phyloP scores from a whole-genome alignment of 2,329 filamentous ascomycete species.

The Paraphoma chrysanthemicola region DNA sequence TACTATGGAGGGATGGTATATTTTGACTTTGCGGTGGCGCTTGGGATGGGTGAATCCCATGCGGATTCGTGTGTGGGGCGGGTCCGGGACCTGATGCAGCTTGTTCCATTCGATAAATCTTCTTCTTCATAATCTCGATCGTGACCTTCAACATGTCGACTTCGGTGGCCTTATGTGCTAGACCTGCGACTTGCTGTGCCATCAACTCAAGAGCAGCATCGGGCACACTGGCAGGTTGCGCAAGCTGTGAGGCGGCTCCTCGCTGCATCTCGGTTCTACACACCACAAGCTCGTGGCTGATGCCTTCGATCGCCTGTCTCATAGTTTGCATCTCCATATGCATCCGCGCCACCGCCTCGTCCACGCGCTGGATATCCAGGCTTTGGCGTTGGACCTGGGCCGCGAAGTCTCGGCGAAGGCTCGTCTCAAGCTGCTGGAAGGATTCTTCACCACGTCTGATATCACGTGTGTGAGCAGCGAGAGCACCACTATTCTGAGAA shows the following conservation, averaged over 20 bases:
- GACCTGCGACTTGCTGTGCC: conserved; percentile 48
- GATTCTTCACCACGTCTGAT: conserved; percentile 37
- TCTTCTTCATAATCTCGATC: conserved; percentile 57
- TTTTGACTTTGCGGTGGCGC: conserved; percentile 5
- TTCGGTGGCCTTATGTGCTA: conserved; percentile 54
- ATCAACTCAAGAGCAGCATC: conserved; percentile 54
- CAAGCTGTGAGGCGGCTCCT: conserved; percentile 2
- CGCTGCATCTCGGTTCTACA: conserved; percentile 24
- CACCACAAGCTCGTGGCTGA: conserved; percentile 44
- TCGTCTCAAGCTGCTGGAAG: conserved; percentile 39
- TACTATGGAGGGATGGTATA: conserved; percentile 5
- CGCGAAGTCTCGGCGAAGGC: conserved; percentile 48
- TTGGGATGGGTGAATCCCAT: conserved; percentile 17
- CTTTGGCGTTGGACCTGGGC: conserved; percentile 35
- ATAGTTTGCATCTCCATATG: conserved; percentile 51
- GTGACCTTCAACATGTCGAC: conserved; percentile 56
- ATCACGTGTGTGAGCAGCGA: conserved; percentile 42
- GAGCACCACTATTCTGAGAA: conserved; percentile 52
- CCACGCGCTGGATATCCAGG: conserved; percentile 48
- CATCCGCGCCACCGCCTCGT: conserved; percentile 48
- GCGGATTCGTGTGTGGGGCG: conserved; percentile 9
- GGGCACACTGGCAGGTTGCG: conserved; percentile 25
- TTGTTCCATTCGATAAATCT: conserved; percentile 50
- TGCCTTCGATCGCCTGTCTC: conserved; percentile 43
- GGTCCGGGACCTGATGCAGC: conserved; percentile 4